Evolutionary conservation across 1,284 basidiomycete genomes (phyloP).

Genomic region (Bondarzewia mesenterica): DNA sequence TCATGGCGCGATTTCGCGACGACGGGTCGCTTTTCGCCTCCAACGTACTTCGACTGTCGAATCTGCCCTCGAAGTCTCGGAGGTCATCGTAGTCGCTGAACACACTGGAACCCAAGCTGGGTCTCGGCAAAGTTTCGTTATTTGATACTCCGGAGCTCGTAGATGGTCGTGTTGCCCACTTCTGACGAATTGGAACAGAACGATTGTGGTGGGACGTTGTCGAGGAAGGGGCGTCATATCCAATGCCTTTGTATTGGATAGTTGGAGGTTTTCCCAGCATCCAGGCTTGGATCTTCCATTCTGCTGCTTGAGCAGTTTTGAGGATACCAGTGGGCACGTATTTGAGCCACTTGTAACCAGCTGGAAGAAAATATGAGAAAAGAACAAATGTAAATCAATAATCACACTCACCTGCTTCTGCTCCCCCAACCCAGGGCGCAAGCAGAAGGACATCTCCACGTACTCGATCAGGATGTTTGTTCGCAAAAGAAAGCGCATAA

Average conservation of each 20-base stretch:
- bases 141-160: slow-evolving; percentile 10
- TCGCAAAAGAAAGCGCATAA: slow-evolving; percentile 85
- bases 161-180: slow-evolving; percentile 20
- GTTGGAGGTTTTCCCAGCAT: slow-evolving; percentile 91
- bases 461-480: slow-evolving; percentile 67
- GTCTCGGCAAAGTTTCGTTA: slow-evolving; percentile 26
- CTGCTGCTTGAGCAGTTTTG: slow-evolving; percentile 92
- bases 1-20: slow-evolving; percentile 24
- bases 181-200: slow-evolving; percentile 12
- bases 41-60: slow-evolving; percentile 70
- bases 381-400: neutral
- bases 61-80: slow-evolving; percentile 74
- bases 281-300: slow-evolving; percentile 96
- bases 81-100: slow-evolving; percentile 84
- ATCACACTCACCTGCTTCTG: slow-evolving; percentile 66
- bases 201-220: slow-evolving; percentile 12
- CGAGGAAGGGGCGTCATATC: slow-evolving; percentile 40
- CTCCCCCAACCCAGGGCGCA: slow-evolving; percentile 93
- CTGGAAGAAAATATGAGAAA: slow-evolving; percentile 23
- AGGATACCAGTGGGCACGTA: slow-evolving; percentile 92
- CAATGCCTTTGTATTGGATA: slow-evolving; percentile 72
- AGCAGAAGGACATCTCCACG: slow-evolving; percentile 83
- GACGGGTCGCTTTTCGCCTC: slow-evolving; percentile 31
- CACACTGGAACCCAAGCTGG: slow-evolving; percentile 51
- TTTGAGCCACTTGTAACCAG: slow-evolving; percentile 92